Evolutionary conservation across 2,329 filamentous ascomycete species (phyloP).

Genomic region (Diplodia mutila): DNA sequence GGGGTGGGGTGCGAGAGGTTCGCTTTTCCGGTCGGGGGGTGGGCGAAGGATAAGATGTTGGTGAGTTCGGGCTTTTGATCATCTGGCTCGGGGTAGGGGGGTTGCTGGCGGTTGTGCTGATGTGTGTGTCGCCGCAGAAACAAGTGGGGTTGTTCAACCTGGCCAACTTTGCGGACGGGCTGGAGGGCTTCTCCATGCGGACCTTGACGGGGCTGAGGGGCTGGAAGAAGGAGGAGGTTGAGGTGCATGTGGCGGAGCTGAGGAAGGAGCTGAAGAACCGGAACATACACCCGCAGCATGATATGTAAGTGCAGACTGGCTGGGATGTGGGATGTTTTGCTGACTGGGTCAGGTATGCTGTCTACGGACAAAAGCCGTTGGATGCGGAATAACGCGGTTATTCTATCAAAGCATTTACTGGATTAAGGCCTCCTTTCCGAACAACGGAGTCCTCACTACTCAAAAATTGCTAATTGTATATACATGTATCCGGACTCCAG

Average conservation of each 20-base stretch:
- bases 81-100: too few species aligned
- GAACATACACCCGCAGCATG: neutral
- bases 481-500: too few species aligned
- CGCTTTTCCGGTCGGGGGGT: constrained; percentile 38
- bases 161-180: constrained; percentile 29
- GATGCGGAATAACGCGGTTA: neutral
- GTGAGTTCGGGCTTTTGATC: constrained; percentile 31
- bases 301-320: neutral
- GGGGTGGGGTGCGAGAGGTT: constrained; percentile 53
- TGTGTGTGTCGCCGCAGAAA: neutral
- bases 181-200: constrained; percentile 27
- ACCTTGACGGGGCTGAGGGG: neutral
- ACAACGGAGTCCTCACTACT: too few species aligned
- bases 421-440: too few species aligned
- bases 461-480: too few species aligned
- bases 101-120: too few species aligned
- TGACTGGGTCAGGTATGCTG: neutral
- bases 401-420: neutral
- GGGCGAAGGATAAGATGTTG: constrained; percentile 44
- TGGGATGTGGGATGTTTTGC: neutral
- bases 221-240: constrained; percentile 2
- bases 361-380: constrained; percentile 1
- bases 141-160: neutral
- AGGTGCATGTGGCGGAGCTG: neutral
- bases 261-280: neutral